Evolutionary conservation across 352 stramenopile genomes (phyloP).

Genomic region (Plasmopara halstedii): DNA sequence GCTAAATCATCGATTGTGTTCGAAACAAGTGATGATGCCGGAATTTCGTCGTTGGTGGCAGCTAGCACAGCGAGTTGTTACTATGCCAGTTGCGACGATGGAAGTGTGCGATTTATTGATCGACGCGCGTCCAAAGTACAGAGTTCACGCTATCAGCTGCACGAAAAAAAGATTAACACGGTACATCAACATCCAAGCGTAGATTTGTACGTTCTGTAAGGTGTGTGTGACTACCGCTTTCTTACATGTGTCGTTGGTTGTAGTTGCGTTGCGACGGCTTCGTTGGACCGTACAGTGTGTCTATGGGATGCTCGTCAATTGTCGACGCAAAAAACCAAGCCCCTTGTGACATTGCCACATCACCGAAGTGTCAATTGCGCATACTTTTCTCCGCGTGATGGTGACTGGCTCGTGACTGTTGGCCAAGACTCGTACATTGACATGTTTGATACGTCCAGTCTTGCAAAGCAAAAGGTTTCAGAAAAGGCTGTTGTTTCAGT

Average conservation of each 20-base stretch:
- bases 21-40: constrained; percentile 28
- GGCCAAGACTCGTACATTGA: constrained; percentile 77
- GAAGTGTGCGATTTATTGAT: constrained; percentile 48
- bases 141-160: constrained; percentile 34
- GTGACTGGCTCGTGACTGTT: constrained; percentile 68
- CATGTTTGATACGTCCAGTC: constrained; percentile 51
- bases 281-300: constrained; percentile 69
- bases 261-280: constrained; percentile 72
- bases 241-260: constrained; percentile 3
- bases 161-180: constrained; percentile 86
- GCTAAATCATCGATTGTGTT: constrained; percentile 51
- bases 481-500: constrained; percentile 36
- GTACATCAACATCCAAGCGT: constrained; percentile 60
- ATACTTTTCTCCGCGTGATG: constrained; percentile 67
- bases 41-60: constrained; percentile 52
- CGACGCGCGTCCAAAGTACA: constrained; percentile 23
- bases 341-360: constrained; percentile 57
- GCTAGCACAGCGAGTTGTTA: constrained; percentile 20
- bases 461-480: constrained; percentile 18
- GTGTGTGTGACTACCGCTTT: constrained; percentile 1
- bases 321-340: constrained; percentile 26
- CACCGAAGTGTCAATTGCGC: constrained; percentile 79
- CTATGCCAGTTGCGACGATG: constrained; percentile 60
- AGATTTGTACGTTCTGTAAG: constrained; percentile 40
- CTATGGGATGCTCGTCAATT: constrained; percentile 75